These are phyloP conservation scores for Talaromyces atroroseus DNA, from an alignment of 2,329 filamentous ascomycete genomes.

Conservation along the genomic window DNA sequence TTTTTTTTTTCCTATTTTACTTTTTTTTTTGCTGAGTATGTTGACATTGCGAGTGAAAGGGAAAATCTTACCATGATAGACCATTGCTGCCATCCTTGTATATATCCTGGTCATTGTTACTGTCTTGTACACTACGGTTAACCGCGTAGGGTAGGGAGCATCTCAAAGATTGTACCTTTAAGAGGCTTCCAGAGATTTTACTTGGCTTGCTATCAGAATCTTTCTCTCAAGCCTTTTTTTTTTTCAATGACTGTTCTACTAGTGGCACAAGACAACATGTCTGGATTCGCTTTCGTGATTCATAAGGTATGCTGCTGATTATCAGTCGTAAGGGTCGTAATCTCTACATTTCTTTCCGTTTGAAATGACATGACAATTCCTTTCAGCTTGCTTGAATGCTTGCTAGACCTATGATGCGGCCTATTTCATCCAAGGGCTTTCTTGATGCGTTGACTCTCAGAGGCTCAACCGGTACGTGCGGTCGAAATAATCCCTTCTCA, in stretches of 20 bases:
- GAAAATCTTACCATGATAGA: slow-evolving; percentile 36
- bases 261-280: neutral
- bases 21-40: neutral
- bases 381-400: slow-evolving; percentile 24
- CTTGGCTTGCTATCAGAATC: neutral
- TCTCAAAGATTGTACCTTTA: slow-evolving; percentile 4
- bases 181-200: neutral
- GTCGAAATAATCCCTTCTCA: slow-evolving; percentile 28
- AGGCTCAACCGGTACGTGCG: slow-evolving; percentile 20
- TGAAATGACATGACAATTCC: neutral
- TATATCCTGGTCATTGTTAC: slow-evolving; percentile 36
- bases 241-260: neutral
- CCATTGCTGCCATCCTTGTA: slow-evolving; percentile 31
- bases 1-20: slow-evolving; percentile 30
- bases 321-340: neutral
- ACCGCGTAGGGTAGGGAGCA: slow-evolving; percentile 29
- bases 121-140: slow-evolving; percentile 34
- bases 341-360: neutral
- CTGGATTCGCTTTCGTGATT: neutral
- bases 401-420: slow-evolving; percentile 29
- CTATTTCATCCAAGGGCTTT: slow-evolving; percentile 22
- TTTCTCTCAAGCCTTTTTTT: neutral
- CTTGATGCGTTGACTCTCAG: slow-evolving; percentile 16
- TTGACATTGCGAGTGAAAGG: slow-evolving; percentile 36
- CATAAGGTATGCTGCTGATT: neutral